Evolutionary conservation across 2,329 filamentous ascomycete genomes (phyloP), one percentile per base, ranked within the genome.

Genomic region (Stemphylium lycopersici): DNA sequence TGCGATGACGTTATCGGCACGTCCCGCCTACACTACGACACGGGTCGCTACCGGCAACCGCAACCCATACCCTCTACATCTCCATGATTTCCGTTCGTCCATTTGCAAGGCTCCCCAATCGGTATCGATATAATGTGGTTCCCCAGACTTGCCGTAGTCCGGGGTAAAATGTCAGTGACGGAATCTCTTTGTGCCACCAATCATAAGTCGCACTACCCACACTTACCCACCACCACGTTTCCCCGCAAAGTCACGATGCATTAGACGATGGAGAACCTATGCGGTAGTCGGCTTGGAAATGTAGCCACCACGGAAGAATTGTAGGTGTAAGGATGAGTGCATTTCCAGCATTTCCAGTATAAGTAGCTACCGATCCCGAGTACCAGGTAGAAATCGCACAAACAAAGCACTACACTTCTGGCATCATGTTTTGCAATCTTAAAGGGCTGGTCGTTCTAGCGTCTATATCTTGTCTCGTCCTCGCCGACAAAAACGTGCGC

Each of bases 401-500:
- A 29, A 10, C 20, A 31, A 46, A 4, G 4, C 18, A 15, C 26
- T 34, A 33, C 41, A 4, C 12, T 7, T 41, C 18, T 6, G 34
- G 16, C 22, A 55, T 15, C 2, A 55, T 55, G 52, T 20, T 8
- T 3, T 6, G 18, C 15, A 18, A 15, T 11, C 4, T 50, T 7
- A 13, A 43, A 1, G 16, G 38, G 12, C 22, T 38, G 4, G 8
- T 26, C 24, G 16, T 37, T 2, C 12, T 55, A n/a, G 26, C 43
- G 22, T 39, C 15, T 0, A 8, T 22, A 2, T 15, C 43, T 8
- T 45, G 22, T n/a, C n/a, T 41, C 0, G 52, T 15, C 2, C n/a
- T 40, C 36, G 52, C 58, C n/a, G 52, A 50, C 31, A 65, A 62
- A 12, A 52, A 60, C n/a, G 42, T 51, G 11, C 44, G 60, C 12